These are phyloP conservation scores for Trichoderma sp. DNA, from an alignment of 2,329 filamentous ascomycete species.

Conservation along the genomic window DNA sequence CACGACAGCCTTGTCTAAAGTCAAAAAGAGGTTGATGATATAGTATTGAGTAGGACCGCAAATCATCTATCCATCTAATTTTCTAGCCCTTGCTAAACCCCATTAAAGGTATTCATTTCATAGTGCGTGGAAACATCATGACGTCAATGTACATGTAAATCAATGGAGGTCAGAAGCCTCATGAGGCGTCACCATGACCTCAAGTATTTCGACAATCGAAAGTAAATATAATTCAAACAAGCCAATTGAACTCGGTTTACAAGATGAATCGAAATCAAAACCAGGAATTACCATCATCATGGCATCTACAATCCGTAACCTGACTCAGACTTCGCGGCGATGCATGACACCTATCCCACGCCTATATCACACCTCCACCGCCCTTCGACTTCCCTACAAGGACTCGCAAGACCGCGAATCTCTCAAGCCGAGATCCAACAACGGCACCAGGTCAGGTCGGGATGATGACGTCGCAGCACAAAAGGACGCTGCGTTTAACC, in stretches of 20 bases:
- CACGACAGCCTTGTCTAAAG: neutral
- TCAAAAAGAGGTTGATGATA: neutral
- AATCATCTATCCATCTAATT: neutral
- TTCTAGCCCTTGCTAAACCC: neutral
- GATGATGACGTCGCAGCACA: constrained; percentile 58
- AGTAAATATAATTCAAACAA: neutral
- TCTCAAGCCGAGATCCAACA: constrained; percentile 62
- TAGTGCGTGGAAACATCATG: neutral
- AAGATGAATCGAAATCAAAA: neutral
- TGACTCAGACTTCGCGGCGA: constrained; percentile 20
- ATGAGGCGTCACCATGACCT: constrained; percentile 18
- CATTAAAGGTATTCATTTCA: neutral
- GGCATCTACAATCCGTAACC: constrained; percentile 23
- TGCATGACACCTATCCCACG: constrained; percentile 22
- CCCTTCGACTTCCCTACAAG: constrained; percentile 42
- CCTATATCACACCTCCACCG: constrained; percentile 34
- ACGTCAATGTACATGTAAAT: constrained; percentile 1
- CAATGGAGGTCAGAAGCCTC: neutral
- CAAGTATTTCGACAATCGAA: neutral
- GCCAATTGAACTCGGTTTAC: neutral
- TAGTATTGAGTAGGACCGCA: neutral
- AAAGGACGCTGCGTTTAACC: constrained; percentile 65
- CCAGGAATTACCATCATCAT: neutral
- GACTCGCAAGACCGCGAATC: constrained; percentile 56
- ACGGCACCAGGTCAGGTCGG: constrained; percentile 65